Percentiles rank a stretch among this genome's conserved stretches.
phyloP scores from a whole-genome alignment of 768 basidiomycete genomes.

The Pisolithus microcarpus region DNA sequence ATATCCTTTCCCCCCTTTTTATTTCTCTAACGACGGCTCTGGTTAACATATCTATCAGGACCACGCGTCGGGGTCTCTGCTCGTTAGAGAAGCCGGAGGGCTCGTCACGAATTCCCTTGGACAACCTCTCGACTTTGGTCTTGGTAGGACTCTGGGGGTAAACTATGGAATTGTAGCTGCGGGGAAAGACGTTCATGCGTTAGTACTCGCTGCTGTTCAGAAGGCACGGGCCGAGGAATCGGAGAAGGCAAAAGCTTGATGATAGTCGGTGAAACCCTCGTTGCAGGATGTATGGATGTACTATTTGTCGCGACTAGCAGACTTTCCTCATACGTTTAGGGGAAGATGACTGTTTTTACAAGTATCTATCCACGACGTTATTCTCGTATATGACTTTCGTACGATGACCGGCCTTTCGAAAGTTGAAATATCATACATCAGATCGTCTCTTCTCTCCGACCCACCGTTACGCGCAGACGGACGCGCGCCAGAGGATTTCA shows the following conservation, averaged over 20 bases:
- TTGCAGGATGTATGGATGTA: too few species aligned
- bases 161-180: constrained; percentile 88
- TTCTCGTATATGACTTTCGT: too few species aligned
- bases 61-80: constrained; percentile 79
- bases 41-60: constrained; percentile 43
- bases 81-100: constrained; percentile 87
- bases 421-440: constrained; percentile 72
- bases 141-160: constrained; percentile 76
- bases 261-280: too few species aligned
- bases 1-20: fast-evolving
- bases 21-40: not conserved
- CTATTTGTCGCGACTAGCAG: too few species aligned
- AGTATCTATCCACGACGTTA: too few species aligned
- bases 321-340: too few species aligned
- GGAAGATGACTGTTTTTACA: too few species aligned
- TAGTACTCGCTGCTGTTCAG: constrained; percentile 70
- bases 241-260: constrained; percentile 6
- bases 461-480: constrained; percentile 74
- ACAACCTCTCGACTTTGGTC: constrained; percentile 70
- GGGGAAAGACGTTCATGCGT: constrained; percentile 58
- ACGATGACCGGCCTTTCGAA: constrained; percentile 47
- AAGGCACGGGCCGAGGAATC: constrained; percentile 36
- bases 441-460: constrained; percentile 50
- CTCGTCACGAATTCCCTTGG: constrained; percentile 82
- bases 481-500: constrained; percentile 57